A percentile compares a stretch with the other conserved stretches of the same genome.
Conservation (phyloP, 1,139 yeast species). For the Hyphopichia khmerensis region DNA sequence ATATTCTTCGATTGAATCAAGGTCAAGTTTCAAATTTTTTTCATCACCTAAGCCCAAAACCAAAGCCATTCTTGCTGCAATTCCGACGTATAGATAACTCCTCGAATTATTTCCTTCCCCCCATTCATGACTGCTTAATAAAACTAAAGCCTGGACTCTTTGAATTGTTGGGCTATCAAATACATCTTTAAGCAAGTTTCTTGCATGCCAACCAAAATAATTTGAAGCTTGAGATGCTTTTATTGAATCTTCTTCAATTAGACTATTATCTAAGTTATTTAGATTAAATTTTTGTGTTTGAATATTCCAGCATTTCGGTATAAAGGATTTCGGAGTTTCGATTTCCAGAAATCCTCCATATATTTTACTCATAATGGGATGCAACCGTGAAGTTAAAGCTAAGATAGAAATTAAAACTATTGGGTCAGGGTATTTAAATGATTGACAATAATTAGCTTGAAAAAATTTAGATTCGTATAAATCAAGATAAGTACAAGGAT, state of each 20-base stretch:
- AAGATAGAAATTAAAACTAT: constrained; percentile 30
- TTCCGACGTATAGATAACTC: constrained; percentile 35
- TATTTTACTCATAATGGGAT: constrained; percentile 23
- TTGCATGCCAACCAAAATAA: constrained; percentile 41
- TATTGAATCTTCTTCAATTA: background rate
- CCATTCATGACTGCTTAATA: constrained; percentile 43
- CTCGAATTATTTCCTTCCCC: constrained; percentile 39
- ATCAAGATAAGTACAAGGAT: constrained; percentile 25
- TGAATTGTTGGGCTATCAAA: constrained; percentile 40
- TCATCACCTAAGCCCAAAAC: constrained; percentile 33
- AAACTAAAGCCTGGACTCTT: constrained; percentile 34
- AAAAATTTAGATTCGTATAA: constrained; percentile 16
- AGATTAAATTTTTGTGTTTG: background rate
- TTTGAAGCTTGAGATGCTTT: constrained; percentile 30
- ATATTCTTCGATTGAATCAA: constrained; percentile 10
- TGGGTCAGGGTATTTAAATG: constrained; percentile 27
- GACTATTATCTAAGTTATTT: background rate
- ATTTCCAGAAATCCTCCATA: constrained; percentile 32
- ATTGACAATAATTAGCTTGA: constrained; percentile 12
- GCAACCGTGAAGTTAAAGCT: constrained; percentile 35
- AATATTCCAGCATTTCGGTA: constrained; percentile 12
- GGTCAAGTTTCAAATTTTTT: constrained; percentile 11
- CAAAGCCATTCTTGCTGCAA: constrained; percentile 41
- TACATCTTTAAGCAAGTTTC: constrained; percentile 24
- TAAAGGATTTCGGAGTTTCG: constrained; percentile 21